Conservation (phyloP, 345 rosid genomes). For the Eucalyptus camaldulensis region DNA sequence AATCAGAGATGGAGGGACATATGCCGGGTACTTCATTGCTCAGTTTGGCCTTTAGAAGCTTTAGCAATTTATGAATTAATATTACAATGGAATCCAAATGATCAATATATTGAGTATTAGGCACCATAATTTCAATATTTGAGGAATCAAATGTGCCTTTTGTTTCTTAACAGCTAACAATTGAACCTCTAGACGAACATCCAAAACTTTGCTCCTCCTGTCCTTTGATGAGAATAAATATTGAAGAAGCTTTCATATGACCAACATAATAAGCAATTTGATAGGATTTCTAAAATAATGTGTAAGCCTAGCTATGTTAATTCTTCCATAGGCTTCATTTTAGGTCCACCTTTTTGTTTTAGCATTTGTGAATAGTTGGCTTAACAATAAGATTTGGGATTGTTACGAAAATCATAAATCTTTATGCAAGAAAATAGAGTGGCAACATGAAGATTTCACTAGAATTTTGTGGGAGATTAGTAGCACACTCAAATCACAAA, state of each 20-base stretch:
- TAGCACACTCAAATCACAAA: not conserved
- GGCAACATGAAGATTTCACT: not conserved
- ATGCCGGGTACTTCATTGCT: fast-evolving
- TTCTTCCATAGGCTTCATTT: not conserved
- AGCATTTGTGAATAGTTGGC: not conserved
- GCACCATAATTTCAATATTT: not conserved
- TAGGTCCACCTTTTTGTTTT: not conserved
- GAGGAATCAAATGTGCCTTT: fast-evolving
- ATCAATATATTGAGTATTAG: not conserved
- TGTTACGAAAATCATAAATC: not conserved
- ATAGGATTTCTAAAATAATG: not conserved
- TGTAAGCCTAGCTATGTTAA: not conserved
- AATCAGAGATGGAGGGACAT: not conserved
- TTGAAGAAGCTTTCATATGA: not conserved
- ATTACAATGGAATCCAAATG: not conserved
- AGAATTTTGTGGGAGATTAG: not conserved
- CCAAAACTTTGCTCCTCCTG: not conserved
- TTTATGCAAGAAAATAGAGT: no score
- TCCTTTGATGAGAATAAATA: not conserved
- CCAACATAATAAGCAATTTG: fast-evolving
- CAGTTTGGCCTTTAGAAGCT: fast-evolving
- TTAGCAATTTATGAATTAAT: not conserved
- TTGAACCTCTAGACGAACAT: not conserved
- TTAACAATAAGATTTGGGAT: not conserved
- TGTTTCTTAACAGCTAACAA: not conserved